Conservation (phyloP, 1,284 basidiomycete species). For the Neonothopanus nambi region DNA sequence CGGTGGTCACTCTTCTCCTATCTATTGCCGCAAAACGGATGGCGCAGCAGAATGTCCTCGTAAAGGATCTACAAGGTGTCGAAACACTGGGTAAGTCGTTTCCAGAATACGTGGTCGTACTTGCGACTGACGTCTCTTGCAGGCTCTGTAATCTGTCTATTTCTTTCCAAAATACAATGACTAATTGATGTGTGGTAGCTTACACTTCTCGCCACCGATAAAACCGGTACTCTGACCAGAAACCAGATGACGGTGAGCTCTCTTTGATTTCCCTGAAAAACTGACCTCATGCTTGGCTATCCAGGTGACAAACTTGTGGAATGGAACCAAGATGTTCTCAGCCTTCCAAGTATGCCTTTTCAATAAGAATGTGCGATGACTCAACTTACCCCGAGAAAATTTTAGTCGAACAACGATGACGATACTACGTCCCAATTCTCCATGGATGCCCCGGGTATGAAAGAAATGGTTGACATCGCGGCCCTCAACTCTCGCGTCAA, state of each 20-base stretch:
- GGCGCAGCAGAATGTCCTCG: slow-evolving; percentile 70
- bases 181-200: slow-evolving; percentile 33
- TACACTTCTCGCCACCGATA: slow-evolving; percentile 71
- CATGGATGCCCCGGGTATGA: slow-evolving; percentile 55
- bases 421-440: slow-evolving; percentile 50
- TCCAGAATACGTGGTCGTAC: background rate
- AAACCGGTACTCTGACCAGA: slow-evolving; percentile 73
- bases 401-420: slow-evolving; percentile 65
- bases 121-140: slow-evolving; percentile 33
- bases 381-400: background rate
- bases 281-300: slow-evolving; percentile 1
- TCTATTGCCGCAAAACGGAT: slow-evolving; percentile 75
- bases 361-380: background rate
- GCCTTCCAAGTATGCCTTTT: slow-evolving; percentile 51
- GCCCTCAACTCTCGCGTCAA: slow-evolving; percentile 69
- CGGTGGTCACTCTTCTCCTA: slow-evolving; percentile 68
- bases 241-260: slow-evolving; percentile 68
- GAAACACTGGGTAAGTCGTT: slow-evolving; percentile 58
- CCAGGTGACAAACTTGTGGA: slow-evolving; percentile 65
- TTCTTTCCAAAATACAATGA: background rate
- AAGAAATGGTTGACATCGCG: slow-evolving; percentile 61
- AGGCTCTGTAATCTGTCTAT: slow-evolving; percentile 10
- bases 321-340: slow-evolving; percentile 56
- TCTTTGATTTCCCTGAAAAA: background rate
- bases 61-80: slow-evolving; percentile 69